Conservation (phyloP, 169 alveolate species). For the Eimeria tenella region DNA sequence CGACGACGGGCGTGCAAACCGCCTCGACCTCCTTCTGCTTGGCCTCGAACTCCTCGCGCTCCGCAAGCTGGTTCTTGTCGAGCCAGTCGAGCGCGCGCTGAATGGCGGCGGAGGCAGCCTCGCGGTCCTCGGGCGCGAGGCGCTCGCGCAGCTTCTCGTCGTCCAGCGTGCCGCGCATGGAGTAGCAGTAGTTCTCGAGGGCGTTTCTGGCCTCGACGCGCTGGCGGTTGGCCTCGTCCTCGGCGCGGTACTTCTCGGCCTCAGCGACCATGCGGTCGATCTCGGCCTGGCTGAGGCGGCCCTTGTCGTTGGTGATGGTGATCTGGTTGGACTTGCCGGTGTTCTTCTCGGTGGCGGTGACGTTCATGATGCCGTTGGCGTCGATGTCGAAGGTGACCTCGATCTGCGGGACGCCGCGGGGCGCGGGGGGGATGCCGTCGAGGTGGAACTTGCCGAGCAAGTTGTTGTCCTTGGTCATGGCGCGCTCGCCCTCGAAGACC, state of each 20-base stretch:
- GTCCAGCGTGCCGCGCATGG: conserved; percentile 94
- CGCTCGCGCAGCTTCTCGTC: conserved; percentile 96
- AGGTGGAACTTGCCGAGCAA: conserved; percentile 97
- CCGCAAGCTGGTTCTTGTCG: conserved; percentile 96
- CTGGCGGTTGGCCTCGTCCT: conserved; percentile 94
- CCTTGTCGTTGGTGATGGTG: conserved; percentile 98
- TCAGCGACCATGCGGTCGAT: conserved; percentile 97
- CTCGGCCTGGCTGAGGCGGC: conserved; percentile 95
- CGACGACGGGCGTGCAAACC: conserved; percentile 96
- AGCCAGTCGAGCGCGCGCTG: conserved; percentile 96
- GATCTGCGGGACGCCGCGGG: conserved; percentile 99
- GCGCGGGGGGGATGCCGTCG: conserved; percentile 99
- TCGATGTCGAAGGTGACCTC: conserved; percentile 98
- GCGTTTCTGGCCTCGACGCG: conserved; percentile 96
- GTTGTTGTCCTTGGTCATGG: conserved; percentile 98
- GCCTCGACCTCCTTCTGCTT: conserved; percentile 97
- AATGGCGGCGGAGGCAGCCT: conserved; percentile 90
- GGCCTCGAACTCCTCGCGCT: conserved; percentile 94
- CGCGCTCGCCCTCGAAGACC: conserved; percentile 93
- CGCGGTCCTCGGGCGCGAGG: conserved; percentile 94
- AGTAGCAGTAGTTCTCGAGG: conserved; percentile 95
- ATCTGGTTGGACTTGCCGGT: conserved; percentile 96
- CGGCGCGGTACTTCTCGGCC: conserved; percentile 97
- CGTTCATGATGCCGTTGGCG: conserved; percentile 98
- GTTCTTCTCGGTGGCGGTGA: conserved; percentile 97